Base-by-base conservation (phyloP, 1,139 yeast genomes). In the Saccharomycopsis crataegensis region DNA sequence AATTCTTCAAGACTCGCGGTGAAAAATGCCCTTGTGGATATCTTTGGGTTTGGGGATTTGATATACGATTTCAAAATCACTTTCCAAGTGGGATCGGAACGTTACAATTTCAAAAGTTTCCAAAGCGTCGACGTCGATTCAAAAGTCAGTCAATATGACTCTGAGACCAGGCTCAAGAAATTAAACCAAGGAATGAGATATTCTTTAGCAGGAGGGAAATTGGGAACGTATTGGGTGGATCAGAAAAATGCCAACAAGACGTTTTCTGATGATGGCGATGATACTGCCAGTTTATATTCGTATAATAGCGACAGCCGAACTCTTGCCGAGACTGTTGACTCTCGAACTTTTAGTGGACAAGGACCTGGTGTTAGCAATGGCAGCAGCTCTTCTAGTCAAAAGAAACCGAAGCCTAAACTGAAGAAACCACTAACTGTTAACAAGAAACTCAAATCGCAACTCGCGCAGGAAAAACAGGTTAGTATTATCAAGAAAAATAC, bases 131-230 rank as follows among this genome's bases (percentile, higher is more conserved):
- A 86, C 60, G 83, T 86, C 0, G 46, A 48, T 14, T 17, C 33
- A n/a, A 64, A 79, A 33, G 74, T 84, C 44, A 85, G 87, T 2
- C 90, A 83, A 59, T 89, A 89, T 0, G 78, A 77, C 37, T 78
- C 88, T 1, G 72, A 73, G 17, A 81, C 93, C 0, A 70, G 94
- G 51, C 74, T 80, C 73, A 81, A 86, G 52, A 77, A 96, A 58
- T 78, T 93, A 48, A 81, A 84, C 59, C 86, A 89, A 57, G 99
- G 99, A 0, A 69, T 91, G 59, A 69, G 99, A 46, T 90, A 89
- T 65, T 51, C 42, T 11, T 37, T 40, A 4, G 49, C 49, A 17
- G 78, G 80, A 54, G 86, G 88, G 50, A 97, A 97, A 0, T 77
- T 79, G 53, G 81, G 80, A 34, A 88, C 87, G 61, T 90, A 90